Conservation (phyloP, 2,329 filamentous ascomycete species). For the Ceratocystis papillata region DNA sequence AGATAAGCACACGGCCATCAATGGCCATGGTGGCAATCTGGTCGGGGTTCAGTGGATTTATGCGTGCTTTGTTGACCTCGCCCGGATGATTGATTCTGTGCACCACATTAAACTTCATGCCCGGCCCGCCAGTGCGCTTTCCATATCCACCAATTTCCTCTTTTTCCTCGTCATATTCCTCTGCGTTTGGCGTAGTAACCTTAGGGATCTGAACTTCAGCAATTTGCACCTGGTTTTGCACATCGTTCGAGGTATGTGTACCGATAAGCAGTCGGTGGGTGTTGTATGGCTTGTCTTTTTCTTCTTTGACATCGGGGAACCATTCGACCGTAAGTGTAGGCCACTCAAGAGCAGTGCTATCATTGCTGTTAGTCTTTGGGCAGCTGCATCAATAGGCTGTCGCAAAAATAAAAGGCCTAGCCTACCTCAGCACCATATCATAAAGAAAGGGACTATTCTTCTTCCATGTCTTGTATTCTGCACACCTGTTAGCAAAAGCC, state of each 20-base stretch:
- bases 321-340: constrained; percentile 95
- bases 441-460: constrained; percentile 98
- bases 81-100: constrained; percentile 94
- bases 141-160: constrained; percentile 93
- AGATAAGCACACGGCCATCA: constrained; percentile 80
- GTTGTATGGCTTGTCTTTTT: constrained; percentile 75
- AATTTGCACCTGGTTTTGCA: constrained; percentile 87
- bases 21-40: constrained; percentile 88
- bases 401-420: neutral
- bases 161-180: constrained; percentile 81
- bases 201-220: constrained; percentile 90
- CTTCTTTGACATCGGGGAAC: constrained; percentile 88
- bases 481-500: constrained; percentile 24
- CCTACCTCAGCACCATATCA: constrained; percentile 80
- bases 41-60: constrained; percentile 94
- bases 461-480: constrained; percentile 99
- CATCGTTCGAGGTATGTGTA: constrained; percentile 81
- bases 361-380: constrained; percentile 12
- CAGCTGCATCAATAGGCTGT: neutral
- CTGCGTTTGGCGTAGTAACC: constrained; percentile 57
- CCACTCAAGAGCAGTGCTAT: constrained; percentile 85
- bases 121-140: constrained; percentile 55
- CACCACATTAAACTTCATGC: constrained; percentile 80
- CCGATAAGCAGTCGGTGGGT: constrained; percentile 84
- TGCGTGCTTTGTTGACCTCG: constrained; percentile 96